Conservation (phyloP, 306 rosid genomes). For the Acacia confusa region DNA sequence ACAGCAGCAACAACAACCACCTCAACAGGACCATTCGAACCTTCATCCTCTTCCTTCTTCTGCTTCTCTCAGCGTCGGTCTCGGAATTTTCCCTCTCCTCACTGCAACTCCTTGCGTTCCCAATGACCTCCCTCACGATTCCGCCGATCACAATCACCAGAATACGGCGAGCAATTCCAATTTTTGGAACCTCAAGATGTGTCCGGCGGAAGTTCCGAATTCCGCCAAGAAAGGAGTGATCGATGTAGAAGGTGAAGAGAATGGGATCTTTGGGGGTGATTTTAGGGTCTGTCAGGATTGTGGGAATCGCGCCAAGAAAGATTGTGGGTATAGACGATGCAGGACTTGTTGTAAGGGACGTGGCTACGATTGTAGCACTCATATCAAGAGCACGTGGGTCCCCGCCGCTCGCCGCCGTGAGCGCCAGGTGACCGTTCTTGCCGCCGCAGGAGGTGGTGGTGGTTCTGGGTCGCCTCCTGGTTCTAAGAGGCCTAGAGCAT, state of each 20-base stretch:
- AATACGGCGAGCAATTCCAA: neutral
- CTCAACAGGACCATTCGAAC: constrained; percentile 33
- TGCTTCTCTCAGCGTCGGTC: constrained; percentile 73
- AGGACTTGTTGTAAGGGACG: constrained; percentile 87
- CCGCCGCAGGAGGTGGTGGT: constrained; percentile 22
- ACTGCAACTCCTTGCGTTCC: constrained; percentile 57
- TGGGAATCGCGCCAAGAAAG: constrained; percentile 86
- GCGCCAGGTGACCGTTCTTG: constrained; percentile 37
- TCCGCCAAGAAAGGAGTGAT: constrained; percentile 34
- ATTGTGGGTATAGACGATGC: constrained; percentile 60
- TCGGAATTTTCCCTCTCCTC: constrained; percentile 76
- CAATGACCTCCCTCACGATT: constrained; percentile 27
- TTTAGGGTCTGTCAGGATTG: constrained; percentile 69
- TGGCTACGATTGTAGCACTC: constrained; percentile 68
- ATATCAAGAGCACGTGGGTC: constrained; percentile 87
- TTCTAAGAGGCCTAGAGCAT: constrained; percentile 54
- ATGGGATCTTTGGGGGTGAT: constrained; percentile 39
- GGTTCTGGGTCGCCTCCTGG: constrained; percentile 54
- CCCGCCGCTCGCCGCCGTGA: constrained; percentile 62
- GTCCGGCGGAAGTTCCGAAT: constrained; percentile 37
- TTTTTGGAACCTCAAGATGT: constrained; percentile 54
- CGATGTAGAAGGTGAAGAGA: constrained; percentile 24
- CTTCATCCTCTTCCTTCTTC: constrained; percentile 48
- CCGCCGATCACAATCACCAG: neutral
- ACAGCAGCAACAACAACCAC: constrained; percentile 16